Evolutionary conservation across 176 grass and related monocot genomes (phyloP), one percentile per base, ranked within the genome.

Genomic region (Oryza meridionalis): DNA sequence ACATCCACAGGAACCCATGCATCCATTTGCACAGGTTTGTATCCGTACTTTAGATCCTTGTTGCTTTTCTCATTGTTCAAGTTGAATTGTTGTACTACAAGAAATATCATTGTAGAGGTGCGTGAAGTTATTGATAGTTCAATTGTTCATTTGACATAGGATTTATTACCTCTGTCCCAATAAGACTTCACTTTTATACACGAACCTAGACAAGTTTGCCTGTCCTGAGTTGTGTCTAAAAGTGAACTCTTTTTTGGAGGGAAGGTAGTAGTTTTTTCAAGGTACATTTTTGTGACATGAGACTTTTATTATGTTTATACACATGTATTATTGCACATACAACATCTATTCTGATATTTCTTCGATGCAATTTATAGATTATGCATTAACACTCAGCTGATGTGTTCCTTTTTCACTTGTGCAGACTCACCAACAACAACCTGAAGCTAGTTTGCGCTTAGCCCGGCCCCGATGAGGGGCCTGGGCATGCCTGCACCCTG

Each of bases 391-490:
- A 31, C 29, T 31, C 29, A 31, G 29, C 29, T 31, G 10, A 19
- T 49, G 10, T 72, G 13, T 14, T 58, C 19, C 46, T n/a, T 58
- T 64, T 59, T 78, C 31, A 46, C 26, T 85, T 72, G 11, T 77
- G 11, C 81, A 99, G 90, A 77, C 84, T 80, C 91, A 98, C 70
- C 85, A 94, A 15, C 93, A 95, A 73, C 93, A 88, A 78, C 65
- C 88, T 79, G 97, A 99, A 71, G 78, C 90, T 74, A 92, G 81
- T 88, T 94, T 96, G 91, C 88, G 91, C 88, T 85, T 99, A 67
- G 97, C 93, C 74, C 90, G 93, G 96, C 96, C 96, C 93, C 96
- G 91, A 27, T 99, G 77, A 94, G 96, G 93, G 93, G 93, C 91
- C 89, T 64, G 93, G 90, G 91, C 88, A 94, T 94, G 97, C 93